Evolutionary conservation across 371 early-diverging fungal species (phyloP).

Genomic region (Neoconidiobolus thromboides): DNA sequence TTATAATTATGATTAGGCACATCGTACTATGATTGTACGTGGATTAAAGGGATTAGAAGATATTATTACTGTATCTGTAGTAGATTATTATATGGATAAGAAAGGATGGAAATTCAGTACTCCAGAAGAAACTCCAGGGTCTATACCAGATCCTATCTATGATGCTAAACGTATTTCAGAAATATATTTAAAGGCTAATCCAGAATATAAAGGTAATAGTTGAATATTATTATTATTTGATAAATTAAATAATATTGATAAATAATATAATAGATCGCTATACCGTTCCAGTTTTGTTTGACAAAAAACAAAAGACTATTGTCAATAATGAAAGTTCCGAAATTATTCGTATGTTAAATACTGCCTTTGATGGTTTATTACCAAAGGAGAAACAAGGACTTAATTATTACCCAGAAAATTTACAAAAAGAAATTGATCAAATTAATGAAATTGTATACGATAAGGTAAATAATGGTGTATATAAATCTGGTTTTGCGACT

Average conservation of each 20-base stretch:
- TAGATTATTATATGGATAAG: conserved; percentile 57
- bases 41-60: conserved; percentile 68
- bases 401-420: conserved; percentile 58
- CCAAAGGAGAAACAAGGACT: conserved; percentile 37
- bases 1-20: conserved; percentile 82
- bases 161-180: conserved; percentile 54
- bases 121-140: conserved; percentile 50
- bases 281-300: conserved; percentile 82
- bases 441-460: conserved; percentile 82
- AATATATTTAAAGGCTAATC: conserved; percentile 72
- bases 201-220: conserved; percentile 15
- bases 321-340: conserved; percentile 94
- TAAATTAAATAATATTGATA: not conserved
- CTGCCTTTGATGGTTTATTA: conserved; percentile 52
- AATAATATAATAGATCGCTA: conserved; percentile 22
- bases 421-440: conserved; percentile 58
- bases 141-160: conserved; percentile 56
- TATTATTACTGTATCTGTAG: conserved; percentile 60
- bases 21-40: conserved; percentile 69
- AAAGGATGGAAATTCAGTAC: conserved; percentile 68
- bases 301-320: conserved; percentile 78
- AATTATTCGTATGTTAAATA: conserved; percentile 88
- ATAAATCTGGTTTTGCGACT: conserved; percentile 81
- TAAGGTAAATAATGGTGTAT: conserved; percentile 65
- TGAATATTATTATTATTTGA: not conserved